Evolutionary conservation across 495 filamentous ascomycete species (phyloP).

Genomic region (Aspergillus nanangensis): DNA sequence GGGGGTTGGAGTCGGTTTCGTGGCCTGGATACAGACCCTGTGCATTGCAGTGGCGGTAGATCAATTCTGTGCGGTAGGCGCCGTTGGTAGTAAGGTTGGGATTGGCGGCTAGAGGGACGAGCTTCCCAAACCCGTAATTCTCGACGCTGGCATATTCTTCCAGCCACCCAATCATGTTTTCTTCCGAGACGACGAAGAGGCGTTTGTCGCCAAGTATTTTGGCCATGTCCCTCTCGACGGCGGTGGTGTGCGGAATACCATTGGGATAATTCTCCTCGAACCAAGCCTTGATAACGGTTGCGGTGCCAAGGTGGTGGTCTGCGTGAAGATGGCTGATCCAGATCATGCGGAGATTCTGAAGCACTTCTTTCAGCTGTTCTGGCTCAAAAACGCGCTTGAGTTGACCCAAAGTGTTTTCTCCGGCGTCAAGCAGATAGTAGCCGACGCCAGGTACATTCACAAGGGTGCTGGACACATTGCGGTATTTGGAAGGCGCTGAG

Average conservation of each 20-base stretch:
- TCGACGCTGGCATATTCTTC: conserved; percentile 74
- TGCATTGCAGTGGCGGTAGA: conserved; percentile 24
- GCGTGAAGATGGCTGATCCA: conserved; percentile 96
- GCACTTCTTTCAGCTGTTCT: conserved; percentile 58
- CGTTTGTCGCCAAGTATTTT: conserved; percentile 42
- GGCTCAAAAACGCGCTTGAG: conserved; percentile 66
- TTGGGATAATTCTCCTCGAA: conserved; percentile 47
- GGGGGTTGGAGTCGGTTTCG: background rate
- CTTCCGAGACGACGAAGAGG: conserved; percentile 57
- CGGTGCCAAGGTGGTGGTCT: conserved; percentile 89
- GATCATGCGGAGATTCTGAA: conserved; percentile 75
- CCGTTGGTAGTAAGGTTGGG: conserved; percentile 10
- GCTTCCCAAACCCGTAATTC: conserved; percentile 63
- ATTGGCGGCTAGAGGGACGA: conserved; percentile 43
- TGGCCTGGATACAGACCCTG: conserved; percentile 26
- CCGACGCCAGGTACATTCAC: conserved; percentile 78
- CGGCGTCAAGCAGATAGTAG: conserved; percentile 83
- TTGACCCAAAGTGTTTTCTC: conserved; percentile 93
- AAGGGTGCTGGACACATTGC: conserved; percentile 89
- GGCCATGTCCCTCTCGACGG: conserved; percentile 22
- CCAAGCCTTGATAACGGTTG: conserved; percentile 74
- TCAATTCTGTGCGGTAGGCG: conserved; percentile 20
- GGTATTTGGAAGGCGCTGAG: conserved; percentile 81
- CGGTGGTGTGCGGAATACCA: conserved; percentile 17
- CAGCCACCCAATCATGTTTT: conserved; percentile 66